Base-by-base conservation (phyloP, 106 monocot genomes). In the Dioscorea zingiberensis region DNA sequence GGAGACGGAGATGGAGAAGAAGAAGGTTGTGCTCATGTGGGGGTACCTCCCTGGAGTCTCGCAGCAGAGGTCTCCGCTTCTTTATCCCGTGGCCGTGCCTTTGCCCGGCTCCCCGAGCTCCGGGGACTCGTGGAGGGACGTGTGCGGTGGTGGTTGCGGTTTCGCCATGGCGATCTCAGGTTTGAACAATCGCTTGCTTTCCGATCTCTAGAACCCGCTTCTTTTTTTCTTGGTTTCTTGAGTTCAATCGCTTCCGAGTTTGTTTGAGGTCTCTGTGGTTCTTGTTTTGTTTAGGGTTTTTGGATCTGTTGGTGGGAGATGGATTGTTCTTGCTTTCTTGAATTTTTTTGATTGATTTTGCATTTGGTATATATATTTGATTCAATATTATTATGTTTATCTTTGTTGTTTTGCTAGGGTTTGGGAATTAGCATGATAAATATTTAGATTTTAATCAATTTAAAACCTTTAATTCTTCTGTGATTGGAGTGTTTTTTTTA, bases 141-240 rank as follows among this genome's bases (percentile, higher is more conserved):
- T 88, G n/a, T 83, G 71, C 60, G 95, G 91, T 27, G 95, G 95
- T 4, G 95, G 95, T 2, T 97, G 95, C 54, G 91, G 95, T 27
- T 97, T 97, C 67, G 95, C 95, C 45, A 88, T 97, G 95, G 91
- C 95, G 1, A 66, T 85, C 47, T 88, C 95, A 3, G 91, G 94
- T 87, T 70, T n/a, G n/a, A n/a, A n/a, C n/a, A n/a, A n/a, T 19
- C 19, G 21, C 32, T 22, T 47, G 44, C 21, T 21, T 59, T 55
- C 53, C 54, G 21, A 47, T 71, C 5, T 21, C 60, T 61, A 10
- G 38, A 38, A 38, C 60, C 27, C 28, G 61, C 22, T 67, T 21
- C 54, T 54, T 49, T 64, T 27, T 22, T 25, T 73, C 13, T 44
- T 26, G 25, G 59, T 47, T 25, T 32, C 29, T 21, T 49, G 6